phyloP scores from a whole-genome alignment of 2,329 filamentous ascomycete species.

The Microdochium bolleyi region DNA sequence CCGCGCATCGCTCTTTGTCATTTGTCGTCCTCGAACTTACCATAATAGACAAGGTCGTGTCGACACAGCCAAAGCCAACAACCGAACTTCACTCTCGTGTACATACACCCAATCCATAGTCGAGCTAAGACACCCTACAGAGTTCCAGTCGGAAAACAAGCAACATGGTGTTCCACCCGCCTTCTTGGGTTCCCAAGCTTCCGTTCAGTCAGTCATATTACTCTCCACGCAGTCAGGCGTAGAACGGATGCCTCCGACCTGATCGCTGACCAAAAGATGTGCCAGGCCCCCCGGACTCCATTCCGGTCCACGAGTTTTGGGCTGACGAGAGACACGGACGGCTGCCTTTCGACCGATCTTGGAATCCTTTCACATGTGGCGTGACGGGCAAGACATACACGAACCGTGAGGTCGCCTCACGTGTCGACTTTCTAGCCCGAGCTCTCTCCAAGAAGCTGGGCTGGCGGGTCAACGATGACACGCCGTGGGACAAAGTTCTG shows the following conservation, averaged over 20 bases:
- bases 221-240: background rate
- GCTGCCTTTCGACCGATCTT: slow-evolving; percentile 47
- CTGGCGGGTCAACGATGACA: slow-evolving; percentile 61
- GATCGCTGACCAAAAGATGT: background rate
- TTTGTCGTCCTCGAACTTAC: too few species aligned
- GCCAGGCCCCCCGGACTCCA: slow-evolving; percentile 46
- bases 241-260: background rate
- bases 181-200: slow-evolving; percentile 6
- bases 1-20: too few species aligned
- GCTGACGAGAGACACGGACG: slow-evolving; percentile 61
- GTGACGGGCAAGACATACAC: slow-evolving; percentile 58
- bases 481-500: slow-evolving; percentile 71
- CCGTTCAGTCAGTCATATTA: slow-evolving; percentile 5
- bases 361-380: slow-evolving; percentile 65
- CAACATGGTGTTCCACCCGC: slow-evolving; percentile 7
- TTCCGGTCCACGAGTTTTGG: slow-evolving; percentile 64
- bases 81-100: too few species aligned
- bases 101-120: too few species aligned
- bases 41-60: too few species aligned
- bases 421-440: slow-evolving; percentile 58
- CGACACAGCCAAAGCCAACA: too few species aligned
- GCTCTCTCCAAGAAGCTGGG: slow-evolving; percentile 59
- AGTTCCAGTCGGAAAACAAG: background rate
- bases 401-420: slow-evolving; percentile 50
- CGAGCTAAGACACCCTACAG: too few species aligned